Conservation (phyloP, 345 rosid species). For the Sapria himalayana region DNA sequence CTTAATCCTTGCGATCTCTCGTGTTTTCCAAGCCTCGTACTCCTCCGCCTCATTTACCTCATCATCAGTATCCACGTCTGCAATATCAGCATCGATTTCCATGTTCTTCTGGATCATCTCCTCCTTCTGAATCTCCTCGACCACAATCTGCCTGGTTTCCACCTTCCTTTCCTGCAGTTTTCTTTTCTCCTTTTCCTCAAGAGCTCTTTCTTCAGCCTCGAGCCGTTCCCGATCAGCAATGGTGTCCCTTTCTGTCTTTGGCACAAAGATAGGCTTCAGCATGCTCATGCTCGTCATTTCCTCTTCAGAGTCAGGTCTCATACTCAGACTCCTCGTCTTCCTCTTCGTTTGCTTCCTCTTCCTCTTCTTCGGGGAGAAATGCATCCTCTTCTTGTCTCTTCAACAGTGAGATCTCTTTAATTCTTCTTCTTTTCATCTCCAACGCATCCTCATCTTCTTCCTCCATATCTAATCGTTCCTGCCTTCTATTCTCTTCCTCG, state of each 20-base stretch:
- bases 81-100: slow-evolving; percentile 32
- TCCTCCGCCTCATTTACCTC: slow-evolving; percentile 62
- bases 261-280: slow-evolving; percentile 57
- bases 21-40: slow-evolving; percentile 62
- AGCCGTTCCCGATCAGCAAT: slow-evolving; percentile 50
- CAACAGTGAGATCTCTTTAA: slow-evolving; percentile 28
- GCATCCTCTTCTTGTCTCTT: slow-evolving; percentile 35
- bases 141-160: slow-evolving; percentile 45
- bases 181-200: slow-evolving; percentile 40
- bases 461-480: slow-evolving; percentile 24
- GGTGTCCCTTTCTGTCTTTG: slow-evolving; percentile 49
- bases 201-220: slow-evolving; percentile 41
- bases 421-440: slow-evolving; percentile 35
- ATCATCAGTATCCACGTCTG: slow-evolving; percentile 66
- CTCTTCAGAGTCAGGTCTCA: slow-evolving; percentile 61
- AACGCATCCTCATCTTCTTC: slow-evolving; percentile 47
- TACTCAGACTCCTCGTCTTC: slow-evolving; percentile 53
- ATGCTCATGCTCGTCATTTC: slow-evolving; percentile 33
- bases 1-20: slow-evolving; percentile 64
- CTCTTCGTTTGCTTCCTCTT: slow-evolving; percentile 37
- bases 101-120: slow-evolving; percentile 42
- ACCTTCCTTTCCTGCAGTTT: slow-evolving; percentile 35
- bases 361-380: slow-evolving; percentile 40
- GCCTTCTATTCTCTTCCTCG: slow-evolving; percentile 31
- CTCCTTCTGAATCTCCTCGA: slow-evolving; percentile 54